Conservation (phyloP, 768 basidiomycete genomes). For the Boletellus ananiceps region DNA sequence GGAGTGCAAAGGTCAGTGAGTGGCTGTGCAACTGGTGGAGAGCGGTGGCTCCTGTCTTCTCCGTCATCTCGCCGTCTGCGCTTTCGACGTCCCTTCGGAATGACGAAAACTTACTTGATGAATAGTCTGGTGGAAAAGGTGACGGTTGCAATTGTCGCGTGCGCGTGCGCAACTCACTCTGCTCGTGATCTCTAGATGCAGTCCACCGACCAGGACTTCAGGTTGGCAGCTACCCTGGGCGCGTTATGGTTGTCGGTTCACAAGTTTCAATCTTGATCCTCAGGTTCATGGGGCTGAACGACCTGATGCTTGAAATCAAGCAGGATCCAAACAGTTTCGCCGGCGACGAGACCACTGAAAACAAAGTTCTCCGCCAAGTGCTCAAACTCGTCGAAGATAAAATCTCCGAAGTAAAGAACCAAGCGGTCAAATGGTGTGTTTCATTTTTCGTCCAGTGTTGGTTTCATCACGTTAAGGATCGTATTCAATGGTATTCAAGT, state of each 20-base stretch:
- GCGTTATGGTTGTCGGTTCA: constrained; percentile 15
- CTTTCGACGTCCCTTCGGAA: constrained; percentile 32
- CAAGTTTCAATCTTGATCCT: constrained; percentile 9
- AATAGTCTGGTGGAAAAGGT: constrained; percentile 83
- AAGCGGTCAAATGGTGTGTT: constrained; percentile 88
- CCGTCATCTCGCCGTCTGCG: background rate
- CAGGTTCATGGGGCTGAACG: constrained; percentile 96
- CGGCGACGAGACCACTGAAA: constrained; percentile 84
- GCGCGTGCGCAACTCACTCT: constrained; percentile 1
- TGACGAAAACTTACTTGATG: constrained; percentile 86
- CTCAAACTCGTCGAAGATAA: constrained; percentile 86
- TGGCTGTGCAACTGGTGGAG: background rate
- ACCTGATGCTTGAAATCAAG: constrained; percentile 85
- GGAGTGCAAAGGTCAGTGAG: background rate
- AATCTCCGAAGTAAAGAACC: constrained; percentile 98
- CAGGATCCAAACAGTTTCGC: constrained; percentile 69
- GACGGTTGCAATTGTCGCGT: background rate
- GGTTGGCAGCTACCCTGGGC: constrained; percentile 41
- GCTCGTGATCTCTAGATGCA: constrained; percentile 57
- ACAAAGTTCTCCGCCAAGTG: constrained; percentile 78
- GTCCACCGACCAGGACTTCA: constrained; percentile 86
- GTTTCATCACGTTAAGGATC: constrained; percentile 5
- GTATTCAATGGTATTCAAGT: constrained; percentile 38
- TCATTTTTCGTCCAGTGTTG: background rate
- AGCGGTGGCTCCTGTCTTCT: constrained; percentile 22